Percentiles rank a stretch among this genome's conserved stretches.
Evolutionary conservation across 345 rosid genomes (phyloP).

Genomic region (Stellera chamaejasme): DNA sequence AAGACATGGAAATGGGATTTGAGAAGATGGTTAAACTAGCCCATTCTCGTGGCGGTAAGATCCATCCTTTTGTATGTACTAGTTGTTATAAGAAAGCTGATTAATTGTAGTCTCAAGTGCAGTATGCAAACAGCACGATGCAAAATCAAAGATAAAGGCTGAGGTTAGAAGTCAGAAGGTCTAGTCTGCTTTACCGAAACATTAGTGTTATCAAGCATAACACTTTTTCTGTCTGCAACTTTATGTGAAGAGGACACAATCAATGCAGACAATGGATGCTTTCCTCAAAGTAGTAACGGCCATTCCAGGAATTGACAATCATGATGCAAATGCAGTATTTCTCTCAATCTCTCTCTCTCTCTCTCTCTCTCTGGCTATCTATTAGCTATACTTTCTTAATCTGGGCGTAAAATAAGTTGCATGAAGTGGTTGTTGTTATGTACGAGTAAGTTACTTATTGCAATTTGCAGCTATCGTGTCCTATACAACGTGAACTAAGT

Average conservation of each 20-base stretch:
- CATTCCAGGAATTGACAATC: constrained; percentile 71
- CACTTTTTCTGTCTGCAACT: neutral
- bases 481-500: too few relatives aligned
- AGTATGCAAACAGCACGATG: constrained; percentile 79
- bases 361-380: too few relatives aligned
- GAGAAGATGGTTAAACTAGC: constrained; percentile 90
- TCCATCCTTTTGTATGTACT: neutral
- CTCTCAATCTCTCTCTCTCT: neutral
- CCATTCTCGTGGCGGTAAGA: constrained; percentile 70
- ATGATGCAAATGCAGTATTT: constrained; percentile 75
- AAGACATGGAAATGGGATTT: constrained; percentile 88
- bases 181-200: neutral
- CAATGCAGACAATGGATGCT: constrained; percentile 48
- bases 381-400: neutral
- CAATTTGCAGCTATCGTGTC: neutral
- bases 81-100: neutral
- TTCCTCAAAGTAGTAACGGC: constrained; percentile 63
- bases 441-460: neutral
- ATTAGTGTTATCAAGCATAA: neutral
- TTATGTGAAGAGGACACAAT: constrained; percentile 49
- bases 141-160: constrained; percentile 47
- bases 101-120: constrained; percentile 15
- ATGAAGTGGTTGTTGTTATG: too few relatives aligned
- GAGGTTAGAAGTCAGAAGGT: constrained; percentile 50
- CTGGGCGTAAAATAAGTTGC: neutral